Evolutionary conservation across 2,329 filamentous ascomycete genomes (phyloP), one percentile per base, ranked within the genome.

Genomic region (Ramularia endophylla): DNA sequence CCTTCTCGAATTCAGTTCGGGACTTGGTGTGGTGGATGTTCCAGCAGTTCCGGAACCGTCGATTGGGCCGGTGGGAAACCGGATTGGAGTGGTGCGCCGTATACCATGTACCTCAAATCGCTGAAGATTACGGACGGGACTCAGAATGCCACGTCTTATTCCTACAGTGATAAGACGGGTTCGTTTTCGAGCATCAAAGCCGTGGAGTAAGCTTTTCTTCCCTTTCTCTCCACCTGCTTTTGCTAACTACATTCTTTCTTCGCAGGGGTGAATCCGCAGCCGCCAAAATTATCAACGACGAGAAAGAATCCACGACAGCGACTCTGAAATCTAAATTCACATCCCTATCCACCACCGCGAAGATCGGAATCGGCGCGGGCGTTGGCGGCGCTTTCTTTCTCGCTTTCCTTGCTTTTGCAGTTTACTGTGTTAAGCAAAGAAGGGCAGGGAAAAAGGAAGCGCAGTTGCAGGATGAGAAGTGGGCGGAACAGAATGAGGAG

Each of bases 11-110:
- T 86, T 36, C 78, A 75, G 29, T 60, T 86, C 13, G 81, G 82
- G 40, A 80, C 83, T 52, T 98, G 92, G 92, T 81, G 87, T 40
- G 92, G 87, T 58, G 92, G 92, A 52, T 92, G 95, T 63, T 68
- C 86, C 1, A 83, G 78, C 74, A 75, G 72, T 32, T 62, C 56
- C n/a, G 63, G 61, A n/a, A 63, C 59, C 0, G 47, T 59, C n/a
- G 53, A 58, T 11, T 65, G 64, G 63, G 62, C 63, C 27, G 63
- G 63, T 27, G 63, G 63, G 15, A 43, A 53, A 16, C 55, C 59
- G 2, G 52, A 62, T 38, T 66, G 57, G 47, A 41, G 22, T 25
- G 22, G 22, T 25, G 22, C 22, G 22, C 22, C 22, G 11, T 25
- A 25, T 25, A 56, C 54, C 30, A 64, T 64, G 61, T 52, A 47